Conservation (phyloP, 495 filamentous ascomycete genomes). For the Xylaria palmicola region DNA sequence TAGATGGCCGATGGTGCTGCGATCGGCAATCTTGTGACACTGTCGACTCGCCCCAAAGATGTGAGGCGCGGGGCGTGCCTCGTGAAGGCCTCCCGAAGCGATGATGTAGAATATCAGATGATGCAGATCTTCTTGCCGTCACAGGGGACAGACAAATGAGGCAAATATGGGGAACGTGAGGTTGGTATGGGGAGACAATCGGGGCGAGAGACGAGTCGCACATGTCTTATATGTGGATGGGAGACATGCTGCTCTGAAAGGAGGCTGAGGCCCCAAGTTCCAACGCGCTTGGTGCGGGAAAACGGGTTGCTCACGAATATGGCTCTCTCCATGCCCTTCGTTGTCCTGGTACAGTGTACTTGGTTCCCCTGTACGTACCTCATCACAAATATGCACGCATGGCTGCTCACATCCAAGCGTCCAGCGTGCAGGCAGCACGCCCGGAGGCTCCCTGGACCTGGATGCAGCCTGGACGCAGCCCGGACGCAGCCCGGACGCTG, state of each 20-base stretch:
- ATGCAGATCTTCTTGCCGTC: background rate
- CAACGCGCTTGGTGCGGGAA: conserved; percentile 7
- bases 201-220: background rate
- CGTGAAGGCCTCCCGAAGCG: background rate
- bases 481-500: too few relatives aligned
- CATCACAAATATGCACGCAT: background rate
- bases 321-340: background rate
- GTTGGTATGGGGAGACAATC: background rate
- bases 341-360: background rate
- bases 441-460: too few relatives aligned
- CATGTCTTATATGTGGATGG: conserved; percentile 7
- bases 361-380: background rate
- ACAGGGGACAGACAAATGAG: background rate
- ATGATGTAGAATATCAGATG: background rate
- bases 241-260: background rate
- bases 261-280: background rate
- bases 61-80: background rate
- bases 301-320: background rate
- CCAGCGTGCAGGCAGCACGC: background rate
- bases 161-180: background rate
- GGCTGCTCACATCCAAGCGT: conserved; percentile 10
- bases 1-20: background rate
- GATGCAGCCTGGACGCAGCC: too few relatives aligned
- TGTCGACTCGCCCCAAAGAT: background rate
- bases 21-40: conserved; percentile 10